Evolutionary conservation across 1,139 yeast genomes (phyloP).

Genomic region (Geotrichum histeridarum): DNA sequence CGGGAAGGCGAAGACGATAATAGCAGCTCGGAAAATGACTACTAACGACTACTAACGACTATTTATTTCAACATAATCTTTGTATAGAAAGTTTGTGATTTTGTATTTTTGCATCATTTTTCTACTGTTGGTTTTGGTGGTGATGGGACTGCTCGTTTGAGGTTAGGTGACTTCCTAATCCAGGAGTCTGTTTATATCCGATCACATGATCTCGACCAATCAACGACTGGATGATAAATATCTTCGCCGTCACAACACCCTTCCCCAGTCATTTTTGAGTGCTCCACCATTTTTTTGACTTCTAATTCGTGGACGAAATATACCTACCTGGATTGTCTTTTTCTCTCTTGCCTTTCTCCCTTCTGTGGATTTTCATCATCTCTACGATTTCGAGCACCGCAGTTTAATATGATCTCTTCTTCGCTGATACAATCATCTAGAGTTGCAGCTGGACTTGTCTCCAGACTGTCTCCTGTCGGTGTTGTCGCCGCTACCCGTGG

Average conservation of each 20-base stretch:
- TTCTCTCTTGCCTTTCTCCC: too few species aligned
- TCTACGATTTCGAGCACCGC: neutral
- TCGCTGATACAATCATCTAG: constrained; percentile 6
- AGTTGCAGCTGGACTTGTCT: neutral
- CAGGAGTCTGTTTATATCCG: too few species aligned
- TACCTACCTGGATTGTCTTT: too few species aligned
- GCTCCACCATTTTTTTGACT: neutral
- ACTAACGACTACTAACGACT: constrained; percentile 1
- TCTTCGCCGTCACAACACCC: too few species aligned
- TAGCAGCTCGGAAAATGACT: constrained; percentile 2
- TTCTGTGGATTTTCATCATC: too few species aligned
- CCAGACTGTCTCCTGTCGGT: neutral
- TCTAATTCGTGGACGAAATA: neutral
- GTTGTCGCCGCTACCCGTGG: constrained; percentile 18
- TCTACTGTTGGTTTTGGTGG: neutral
- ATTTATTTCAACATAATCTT: neutral
- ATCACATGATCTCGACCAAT: too few species aligned
- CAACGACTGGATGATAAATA: too few species aligned
- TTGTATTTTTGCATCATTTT: neutral
- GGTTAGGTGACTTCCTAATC: too few species aligned
- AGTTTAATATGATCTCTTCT: constrained; percentile 6
- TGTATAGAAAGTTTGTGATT: neutral
- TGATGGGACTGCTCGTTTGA: too few species aligned
- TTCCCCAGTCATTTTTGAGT: neutral
- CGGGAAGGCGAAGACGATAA: constrained; percentile 18